Conservation (phyloP, 176 grass and related monocot genomes). For the Aegilops sharonensis region DNA sequence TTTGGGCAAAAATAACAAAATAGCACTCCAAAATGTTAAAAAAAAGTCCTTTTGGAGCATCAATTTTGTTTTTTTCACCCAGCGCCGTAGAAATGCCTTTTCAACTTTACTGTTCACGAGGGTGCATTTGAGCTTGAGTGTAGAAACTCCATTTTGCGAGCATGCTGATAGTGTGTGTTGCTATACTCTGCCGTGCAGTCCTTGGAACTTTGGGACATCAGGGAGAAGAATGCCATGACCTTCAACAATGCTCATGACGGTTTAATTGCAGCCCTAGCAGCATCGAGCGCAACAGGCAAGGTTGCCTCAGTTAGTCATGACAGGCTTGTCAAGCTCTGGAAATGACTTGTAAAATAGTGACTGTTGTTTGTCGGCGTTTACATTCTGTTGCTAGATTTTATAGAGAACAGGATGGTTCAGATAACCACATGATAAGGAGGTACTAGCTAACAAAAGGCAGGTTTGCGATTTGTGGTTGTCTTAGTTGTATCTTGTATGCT, state of each 20-base stretch:
- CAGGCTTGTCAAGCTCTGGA: conserved; percentile 87
- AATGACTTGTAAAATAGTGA: conserved; percentile 48
- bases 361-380: conserved; percentile 6
- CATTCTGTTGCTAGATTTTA: conserved; percentile 35
- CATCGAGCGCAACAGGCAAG: conserved; percentile 71
- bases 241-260: conserved; percentile 70
- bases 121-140: too few relatives aligned
- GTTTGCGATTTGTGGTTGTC: conserved; percentile 41
- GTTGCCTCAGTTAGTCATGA: conserved; percentile 95
- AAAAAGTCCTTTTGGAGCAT: too few relatives aligned
- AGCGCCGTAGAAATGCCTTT: too few relatives aligned
- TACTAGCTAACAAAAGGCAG: conserved; percentile 31
- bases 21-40: too few relatives aligned
- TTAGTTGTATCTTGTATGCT: conserved; percentile 28
- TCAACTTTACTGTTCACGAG: too few relatives aligned
- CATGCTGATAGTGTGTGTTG: background rate
- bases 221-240: conserved; percentile 75
- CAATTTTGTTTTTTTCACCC: too few relatives aligned
- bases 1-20: too few relatives aligned
- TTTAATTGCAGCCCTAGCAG: conserved; percentile 74
- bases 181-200: conserved; percentile 55
- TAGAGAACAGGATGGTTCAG: conserved; percentile 25
- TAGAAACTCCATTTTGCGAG: background rate
- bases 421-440: conserved; percentile 36
- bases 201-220: conserved; percentile 92